Percentiles rank a stretch among this genome's conserved stretches.
Evolutionary conservation across 78 protist genomes (phyloP).

Genomic region (slime mould (Dictyostelium discoideum)): DNA sequence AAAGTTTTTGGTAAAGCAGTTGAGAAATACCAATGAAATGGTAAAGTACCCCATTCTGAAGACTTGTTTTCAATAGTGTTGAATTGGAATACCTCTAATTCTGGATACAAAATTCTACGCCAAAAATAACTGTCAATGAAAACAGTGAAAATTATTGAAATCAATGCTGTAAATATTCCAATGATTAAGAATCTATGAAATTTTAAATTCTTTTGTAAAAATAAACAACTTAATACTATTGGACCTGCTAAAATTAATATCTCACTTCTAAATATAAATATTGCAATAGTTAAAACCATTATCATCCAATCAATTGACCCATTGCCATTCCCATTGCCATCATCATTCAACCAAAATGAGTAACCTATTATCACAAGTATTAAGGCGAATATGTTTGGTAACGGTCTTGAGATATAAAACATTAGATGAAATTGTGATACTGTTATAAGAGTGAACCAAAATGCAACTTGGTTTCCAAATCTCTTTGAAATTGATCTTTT

Average conservation of each 20-base stretch:
- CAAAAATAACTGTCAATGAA: constrained; percentile 89
- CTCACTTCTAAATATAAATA: constrained; percentile 83
- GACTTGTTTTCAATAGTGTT: constrained; percentile 88
- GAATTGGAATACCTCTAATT: constrained; percentile 90
- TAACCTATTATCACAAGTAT: constrained; percentile 47
- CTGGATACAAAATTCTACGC: constrained; percentile 92
- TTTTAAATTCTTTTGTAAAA: background rate
- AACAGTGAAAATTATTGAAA: background rate
- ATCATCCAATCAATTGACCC: background rate
- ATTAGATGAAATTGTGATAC: constrained; percentile 87
- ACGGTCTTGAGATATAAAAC: constrained; percentile 91
- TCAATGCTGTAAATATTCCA: constrained; percentile 29
- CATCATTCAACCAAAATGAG: constrained; percentile 48
- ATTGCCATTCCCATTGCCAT: background rate
- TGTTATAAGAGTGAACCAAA: constrained; percentile 41
- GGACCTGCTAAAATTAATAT: constrained; percentile 73
- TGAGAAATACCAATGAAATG: constrained; percentile 91
- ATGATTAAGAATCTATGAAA: background rate
- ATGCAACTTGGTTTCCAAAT: constrained; percentile 37
- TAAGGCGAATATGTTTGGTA: constrained; percentile 95
- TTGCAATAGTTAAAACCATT: constrained; percentile 51
- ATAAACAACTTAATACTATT: constrained; percentile 54
- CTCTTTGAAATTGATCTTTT: constrained; percentile 21
- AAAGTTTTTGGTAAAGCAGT: constrained; percentile 90
- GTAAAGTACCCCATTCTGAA: constrained; percentile 90